Evolutionary conservation across 2,329 filamentous ascomycete genomes (phyloP), one percentile per base, ranked within the genome.

Genomic region (Leptosphaerulina australis): DNA sequence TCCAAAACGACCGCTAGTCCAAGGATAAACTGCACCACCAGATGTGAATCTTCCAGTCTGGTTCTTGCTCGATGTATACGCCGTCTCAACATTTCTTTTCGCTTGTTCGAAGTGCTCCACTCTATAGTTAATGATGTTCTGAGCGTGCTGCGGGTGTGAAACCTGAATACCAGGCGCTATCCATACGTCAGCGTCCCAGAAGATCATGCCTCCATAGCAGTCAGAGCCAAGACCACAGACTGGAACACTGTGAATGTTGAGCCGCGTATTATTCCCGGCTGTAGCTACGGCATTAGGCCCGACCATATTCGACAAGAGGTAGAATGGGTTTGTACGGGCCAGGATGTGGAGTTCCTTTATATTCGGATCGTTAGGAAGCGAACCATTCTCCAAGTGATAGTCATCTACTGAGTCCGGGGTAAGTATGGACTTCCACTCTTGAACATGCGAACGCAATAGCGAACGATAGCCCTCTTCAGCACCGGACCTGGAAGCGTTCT

Each of bases 221-320:
- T 88, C 85, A 4, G 85, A 86, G 0, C 79, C 82, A 17, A 89
- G 69, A 0, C 87, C 87, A 49, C 86, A 84, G n/a, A 89, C 87
- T 2, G 84, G 76, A 38, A 89, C 82, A 57, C 85, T 88, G 65
- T 86, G 77, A 17, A 81, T 76, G 50, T 86, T 83, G 4, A 88
- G 74, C 2, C 74, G 67, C 1, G 78, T 74, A 43, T 79, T 78
- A 43, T 78, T 77, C 0, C 62, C 69, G n/a, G 78, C 77, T 25
- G 75, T 74, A 2, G 71, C 69, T 25, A 83, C 72, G 1, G 82
- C 82, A 60, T 84, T 84, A 3, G 76, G 69, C 35, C 76, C 80
- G 40, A 82, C 75, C 8, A 79, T 80, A 34, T 81, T 81, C 50
- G 83, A 81, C 3, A 85, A 68, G 1, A 86, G 67, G 58, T 83